These are phyloP conservation scores for Cystobasidium sp. DNA, from an alignment of 1,284 basidiomycete genomes.

Conservation along the genomic window DNA sequence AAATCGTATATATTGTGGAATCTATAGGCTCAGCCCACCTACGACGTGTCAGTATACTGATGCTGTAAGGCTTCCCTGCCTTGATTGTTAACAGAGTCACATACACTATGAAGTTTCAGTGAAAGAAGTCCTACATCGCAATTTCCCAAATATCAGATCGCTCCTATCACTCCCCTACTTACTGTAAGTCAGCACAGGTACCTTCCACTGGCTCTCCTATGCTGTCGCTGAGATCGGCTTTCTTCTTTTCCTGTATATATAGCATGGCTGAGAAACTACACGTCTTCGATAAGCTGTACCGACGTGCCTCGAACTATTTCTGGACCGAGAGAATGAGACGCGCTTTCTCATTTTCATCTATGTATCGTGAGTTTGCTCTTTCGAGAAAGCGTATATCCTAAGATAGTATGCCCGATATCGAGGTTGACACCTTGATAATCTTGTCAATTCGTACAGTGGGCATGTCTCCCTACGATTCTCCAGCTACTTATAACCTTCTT, in stretches of 20 bases:
- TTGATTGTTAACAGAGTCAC: slow-evolving; percentile 44
- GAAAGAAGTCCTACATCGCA: slow-evolving; percentile 59
- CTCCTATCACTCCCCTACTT: slow-evolving; percentile 60
- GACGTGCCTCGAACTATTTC: slow-evolving; percentile 60
- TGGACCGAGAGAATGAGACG: slow-evolving; percentile 61
- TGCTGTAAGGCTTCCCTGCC: not conserved
- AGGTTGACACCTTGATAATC: not conserved
- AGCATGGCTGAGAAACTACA: slow-evolving; percentile 45
- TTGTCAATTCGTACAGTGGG: slow-evolving; percentile 54
- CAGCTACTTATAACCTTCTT: slow-evolving; percentile 62
- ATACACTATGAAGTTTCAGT: slow-evolving; percentile 60
- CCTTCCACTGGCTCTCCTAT: not conserved
- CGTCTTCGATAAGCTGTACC: slow-evolving; percentile 54
- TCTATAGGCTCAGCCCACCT: not conserved
- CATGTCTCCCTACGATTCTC: slow-evolving; percentile 63
- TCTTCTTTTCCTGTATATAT: not conserved
- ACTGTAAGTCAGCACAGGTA: slow-evolving; percentile 55
- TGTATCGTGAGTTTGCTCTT: slow-evolving; percentile 53
- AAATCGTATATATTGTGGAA: not conserved
- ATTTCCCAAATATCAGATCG: slow-evolving; percentile 59
- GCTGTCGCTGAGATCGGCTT: not conserved
- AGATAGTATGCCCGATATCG: too few species aligned
- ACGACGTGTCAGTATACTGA: not conserved
- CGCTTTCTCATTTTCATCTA: slow-evolving; percentile 60
- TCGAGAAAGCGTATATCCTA: not conserved